Conservation (phyloP, 768 basidiomycete species). For the Tulasnella calospora region DNA sequence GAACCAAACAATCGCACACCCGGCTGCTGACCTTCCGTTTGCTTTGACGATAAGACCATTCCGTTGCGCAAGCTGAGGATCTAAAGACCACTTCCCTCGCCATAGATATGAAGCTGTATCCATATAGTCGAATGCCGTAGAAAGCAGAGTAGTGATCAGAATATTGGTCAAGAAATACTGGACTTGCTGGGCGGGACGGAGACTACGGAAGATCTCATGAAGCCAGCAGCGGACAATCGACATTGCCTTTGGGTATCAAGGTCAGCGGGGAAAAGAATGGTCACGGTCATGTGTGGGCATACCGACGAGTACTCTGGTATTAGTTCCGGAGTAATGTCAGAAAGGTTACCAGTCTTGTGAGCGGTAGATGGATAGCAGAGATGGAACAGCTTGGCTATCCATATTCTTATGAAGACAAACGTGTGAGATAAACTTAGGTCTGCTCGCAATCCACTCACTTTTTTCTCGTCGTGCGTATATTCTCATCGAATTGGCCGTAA, state of each 20-base stretch:
- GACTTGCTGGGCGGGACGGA: not conserved
- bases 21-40: not conserved
- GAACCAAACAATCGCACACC: not conserved
- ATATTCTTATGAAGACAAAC: not conserved
- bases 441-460: too few species aligned
- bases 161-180: not conserved
- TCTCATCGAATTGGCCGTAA: too few species aligned
- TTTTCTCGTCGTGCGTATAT: too few species aligned
- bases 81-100: not conserved
- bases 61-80: not conserved
- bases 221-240: not conserved
- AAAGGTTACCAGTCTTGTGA: not conserved
- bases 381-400: not conserved
- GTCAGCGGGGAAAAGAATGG: too few species aligned
- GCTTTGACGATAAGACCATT: not conserved
- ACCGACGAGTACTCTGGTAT: not conserved
- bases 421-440: not conserved
- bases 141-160: not conserved
- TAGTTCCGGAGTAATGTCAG: not conserved
- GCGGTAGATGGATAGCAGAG: not conserved
- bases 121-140: constrained; percentile 1
- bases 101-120: not conserved
- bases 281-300: not conserved
- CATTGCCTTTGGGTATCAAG: not conserved
- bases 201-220: not conserved